phyloP scores from a whole-genome alignment of 495 filamentous ascomycete species.

The Neurospora sp. region DNA sequence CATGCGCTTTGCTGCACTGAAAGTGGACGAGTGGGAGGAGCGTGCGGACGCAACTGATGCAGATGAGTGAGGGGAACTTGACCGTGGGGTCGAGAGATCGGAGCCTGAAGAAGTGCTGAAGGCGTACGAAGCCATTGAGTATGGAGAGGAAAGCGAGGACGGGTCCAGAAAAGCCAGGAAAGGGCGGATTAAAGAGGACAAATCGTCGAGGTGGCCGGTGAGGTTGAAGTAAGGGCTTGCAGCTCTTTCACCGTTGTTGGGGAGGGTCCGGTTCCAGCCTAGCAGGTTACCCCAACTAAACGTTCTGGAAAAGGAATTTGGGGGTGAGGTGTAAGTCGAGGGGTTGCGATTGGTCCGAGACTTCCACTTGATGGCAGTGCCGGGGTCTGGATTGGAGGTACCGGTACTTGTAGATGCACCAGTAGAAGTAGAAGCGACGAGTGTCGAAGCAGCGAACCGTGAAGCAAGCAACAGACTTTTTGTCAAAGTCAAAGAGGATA shows the following conservation, averaged over 20 bases:
- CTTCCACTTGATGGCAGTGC: neutral
- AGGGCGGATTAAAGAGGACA: constrained; percentile 6
- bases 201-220: neutral
- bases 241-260: constrained; percentile 10
- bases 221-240: constrained; percentile 11
- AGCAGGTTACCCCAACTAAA: neutral
- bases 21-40: constrained; percentile 41
- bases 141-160: constrained; percentile 11
- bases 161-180: constrained; percentile 13
- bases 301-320: neutral
- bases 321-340: neutral
- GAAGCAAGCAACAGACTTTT: neutral
- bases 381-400: neutral
- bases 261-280: neutral
- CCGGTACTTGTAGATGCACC: neutral
- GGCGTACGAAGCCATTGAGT: constrained; percentile 42
- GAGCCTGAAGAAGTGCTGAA: constrained; percentile 33
- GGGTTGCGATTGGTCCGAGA: neutral
- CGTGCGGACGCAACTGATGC: constrained; percentile 34
- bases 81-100: constrained; percentile 45
- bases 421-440: neutral
- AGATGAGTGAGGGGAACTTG: constrained; percentile 34
- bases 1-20: constrained; percentile 38
- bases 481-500: neutral
- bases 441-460: neutral